These are phyloP conservation scores for Pichia sp. DNA, from an alignment of 1,139 yeast genomes.

Conservation along the genomic window DNA sequence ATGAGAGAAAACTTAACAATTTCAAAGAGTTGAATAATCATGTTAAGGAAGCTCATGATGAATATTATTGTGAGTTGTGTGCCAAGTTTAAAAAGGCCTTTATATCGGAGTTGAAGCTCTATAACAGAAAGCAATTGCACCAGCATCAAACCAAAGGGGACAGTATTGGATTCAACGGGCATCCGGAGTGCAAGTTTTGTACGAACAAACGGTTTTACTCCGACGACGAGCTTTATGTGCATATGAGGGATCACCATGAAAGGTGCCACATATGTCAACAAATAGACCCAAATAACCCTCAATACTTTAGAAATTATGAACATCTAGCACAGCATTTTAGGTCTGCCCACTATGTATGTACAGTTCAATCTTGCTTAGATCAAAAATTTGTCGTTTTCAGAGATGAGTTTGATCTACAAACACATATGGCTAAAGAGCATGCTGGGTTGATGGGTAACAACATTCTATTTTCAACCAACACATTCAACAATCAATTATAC, in stretches of 20 bases:
- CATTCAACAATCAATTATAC: conserved; percentile 64
- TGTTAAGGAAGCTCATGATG: conserved; percentile 56
- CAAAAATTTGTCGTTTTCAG: conserved; percentile 87
- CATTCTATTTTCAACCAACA: conserved; percentile 36
- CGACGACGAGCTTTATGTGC: conserved; percentile 78
- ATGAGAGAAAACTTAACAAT: conserved; percentile 24
- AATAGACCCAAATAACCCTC: conserved; percentile 59
- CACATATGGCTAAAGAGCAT: conserved; percentile 85
- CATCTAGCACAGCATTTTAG: conserved; percentile 71
- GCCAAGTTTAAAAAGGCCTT: conserved; percentile 72
- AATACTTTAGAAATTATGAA: conserved; percentile 75
- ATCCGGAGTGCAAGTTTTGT: conserved; percentile 86
- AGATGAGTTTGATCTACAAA: conserved; percentile 80
- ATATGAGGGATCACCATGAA: conserved; percentile 81
- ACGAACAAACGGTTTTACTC: conserved; percentile 73
- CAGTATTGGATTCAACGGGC: conserved; percentile 75
- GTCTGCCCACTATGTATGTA: conserved; percentile 70
- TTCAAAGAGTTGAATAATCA: conserved; percentile 66
- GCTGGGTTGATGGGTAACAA: conserved; percentile 51
- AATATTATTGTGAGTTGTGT: conserved; percentile 70
- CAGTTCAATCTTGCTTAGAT: conserved; percentile 78
- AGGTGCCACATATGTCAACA: conserved; percentile 87
- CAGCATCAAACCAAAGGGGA: conserved; percentile 70
- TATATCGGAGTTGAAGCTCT: conserved; percentile 63
- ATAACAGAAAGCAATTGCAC: conserved; percentile 57